Evolutionary conservation across 441 rosid species (phyloP), one percentile per base, ranked within the genome.

Genomic region (Dalechampia spathulata): DNA sequence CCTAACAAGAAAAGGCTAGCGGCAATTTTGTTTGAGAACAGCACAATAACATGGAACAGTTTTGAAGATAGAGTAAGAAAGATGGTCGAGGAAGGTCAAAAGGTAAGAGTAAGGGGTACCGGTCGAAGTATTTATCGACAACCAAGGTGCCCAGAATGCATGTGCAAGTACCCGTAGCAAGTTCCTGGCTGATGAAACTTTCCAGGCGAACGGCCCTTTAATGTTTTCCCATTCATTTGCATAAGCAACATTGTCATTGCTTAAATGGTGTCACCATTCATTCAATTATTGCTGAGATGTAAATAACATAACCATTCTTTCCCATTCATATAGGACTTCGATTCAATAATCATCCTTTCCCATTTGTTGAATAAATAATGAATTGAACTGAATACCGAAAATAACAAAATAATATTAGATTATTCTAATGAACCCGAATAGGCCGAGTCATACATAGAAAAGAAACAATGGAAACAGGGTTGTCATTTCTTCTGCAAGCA

Each of bases 1-100:
- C 99, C 97, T 40, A 82, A 83, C 83, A 93, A 93, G 85, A 87
- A 80, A 76, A 87, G 91, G 78, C 69, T 93, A 47, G 97, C 97
- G 0, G 75, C 91, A 25, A 79, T 90, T 67, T 79, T 89, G 74
- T 72, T 82, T 0, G 74, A 72, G 55, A 89, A 73, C 59, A 65
- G 70, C 66, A 70, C 83, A 46, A 72, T 83, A 48, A 72, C 47
- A 34, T 89, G 99, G 97, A 75, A 62, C n/a, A 54, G 3, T 22
- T 85, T 90, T 47, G 79, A 78, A 71, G 72, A 85, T 20, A 77
- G 95, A 44, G 82, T 81, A 43, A 73, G 74, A 53, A 87, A 85
- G 72, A 85, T 85, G 96, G 73, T 83, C 0, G 82, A 77, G 60
- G 95, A 87, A 82, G 89, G 92, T 37, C 87, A 83, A 58, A 79